Evolutionary conservation across 192 early-diverging fungal species (phyloP), one percentile per base, ranked within the genome.

Genomic region (Mortierella claussenii): DNA sequence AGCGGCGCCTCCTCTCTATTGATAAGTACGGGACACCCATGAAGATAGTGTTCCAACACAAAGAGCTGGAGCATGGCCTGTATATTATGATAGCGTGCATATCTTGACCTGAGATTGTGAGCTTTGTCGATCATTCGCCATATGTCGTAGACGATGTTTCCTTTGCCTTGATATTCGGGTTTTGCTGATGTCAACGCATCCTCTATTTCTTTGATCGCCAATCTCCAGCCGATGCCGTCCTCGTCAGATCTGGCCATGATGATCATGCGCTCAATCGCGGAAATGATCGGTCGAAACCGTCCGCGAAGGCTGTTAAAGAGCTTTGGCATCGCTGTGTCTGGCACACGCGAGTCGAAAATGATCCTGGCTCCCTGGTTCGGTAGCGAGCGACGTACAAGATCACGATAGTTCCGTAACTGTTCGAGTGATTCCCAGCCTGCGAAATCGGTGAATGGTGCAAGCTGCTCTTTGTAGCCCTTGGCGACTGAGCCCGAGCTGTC

Each of bases 391-490:
- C 65, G 47, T 36, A 68, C 65, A 59, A 59, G 56, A 43, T 58
- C 56, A 23, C 55, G 55, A 18, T 68, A 68, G 48, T 23, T 0
- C 11, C 45, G 65, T 34, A 68, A 55, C 44, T 68, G 55, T 49
- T n/a, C n/a, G n/a, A n/a, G n/a, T n/a, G n/a, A n/a, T n/a, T n/a
- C n/a, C n/a, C n/a, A 60, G 51, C 67, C 67, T 40, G n/a, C 12
- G 58, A 69, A 60, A 69, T 69, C 51, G 43, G 67, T 69, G 30
- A 69, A 69, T 60, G 58, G 58, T 27, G 32, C 50, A 46, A 60
- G 57, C 48, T 20, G 40, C 9, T 45, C 42, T 11, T 9, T 1
- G 57, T 60, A 45, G n/a, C 67, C 67, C 58, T 69, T 47, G 31
- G 37, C 0, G 43, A 32, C 43, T 60, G 56, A 36, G 55, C 34